Evolutionary conservation across 1,284 basidiomycete species (phyloP).

Genomic region (Cerrena zonata): DNA sequence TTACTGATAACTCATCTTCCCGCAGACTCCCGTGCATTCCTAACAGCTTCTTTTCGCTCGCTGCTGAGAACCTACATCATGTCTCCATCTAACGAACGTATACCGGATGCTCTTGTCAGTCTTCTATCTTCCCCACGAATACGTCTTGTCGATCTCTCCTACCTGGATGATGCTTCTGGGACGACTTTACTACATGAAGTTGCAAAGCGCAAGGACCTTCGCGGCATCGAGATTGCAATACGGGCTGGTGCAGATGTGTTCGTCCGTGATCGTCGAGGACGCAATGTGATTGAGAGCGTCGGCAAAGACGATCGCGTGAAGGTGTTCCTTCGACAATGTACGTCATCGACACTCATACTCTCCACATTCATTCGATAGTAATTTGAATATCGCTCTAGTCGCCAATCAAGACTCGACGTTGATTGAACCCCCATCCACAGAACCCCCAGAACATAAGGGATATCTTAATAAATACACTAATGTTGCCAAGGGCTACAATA

Average conservation of each 20-base stretch:
- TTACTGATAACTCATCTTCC: conserved; percentile 1
- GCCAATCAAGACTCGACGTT: conserved; percentile 74
- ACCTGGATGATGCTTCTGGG: conserved; percentile 74
- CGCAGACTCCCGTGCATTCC: conserved; percentile 73
- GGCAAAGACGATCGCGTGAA: conserved; percentile 78
- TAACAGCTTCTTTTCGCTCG: conserved; percentile 74
- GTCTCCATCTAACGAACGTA: conserved; percentile 43
- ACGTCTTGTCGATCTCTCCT: conserved; percentile 58
- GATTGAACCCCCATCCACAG: conserved; percentile 41
- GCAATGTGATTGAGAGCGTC: conserved; percentile 65
- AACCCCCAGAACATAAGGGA: conserved; percentile 68
- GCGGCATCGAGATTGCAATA: conserved; percentile 78
- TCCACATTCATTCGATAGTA: not conserved
- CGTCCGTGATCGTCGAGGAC: conserved; percentile 75
- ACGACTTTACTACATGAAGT: conserved; percentile 84
- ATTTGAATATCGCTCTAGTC: conserved; percentile 39
- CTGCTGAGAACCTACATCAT: conserved; percentile 69
- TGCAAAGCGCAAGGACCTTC: conserved; percentile 74
- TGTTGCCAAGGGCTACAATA: conserved; percentile 85
- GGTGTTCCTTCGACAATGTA: conserved; percentile 81
- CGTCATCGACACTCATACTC: conserved; percentile 27
- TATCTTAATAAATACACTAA: conserved; percentile 89
- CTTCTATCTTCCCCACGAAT: conserved; percentile 61
- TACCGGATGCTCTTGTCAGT: conserved; percentile 47
- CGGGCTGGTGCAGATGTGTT: conserved; percentile 88